Evolutionary conservation across 169 alveolate genomes (phyloP).

Genomic region (Plasmodium cynomolgi): DNA sequence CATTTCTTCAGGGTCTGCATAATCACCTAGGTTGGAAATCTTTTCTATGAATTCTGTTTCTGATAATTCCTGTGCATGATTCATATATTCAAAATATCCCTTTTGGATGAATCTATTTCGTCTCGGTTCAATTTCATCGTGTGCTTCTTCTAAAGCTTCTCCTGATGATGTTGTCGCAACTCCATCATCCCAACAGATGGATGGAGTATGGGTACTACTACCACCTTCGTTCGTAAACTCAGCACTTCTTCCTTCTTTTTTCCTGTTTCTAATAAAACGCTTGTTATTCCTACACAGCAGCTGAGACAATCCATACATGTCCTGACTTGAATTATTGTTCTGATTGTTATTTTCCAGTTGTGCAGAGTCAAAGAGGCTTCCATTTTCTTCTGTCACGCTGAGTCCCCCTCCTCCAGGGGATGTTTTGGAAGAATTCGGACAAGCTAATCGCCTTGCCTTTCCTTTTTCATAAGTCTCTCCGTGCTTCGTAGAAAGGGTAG

Average conservation of each 20-base stretch:
- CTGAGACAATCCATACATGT: neutral
- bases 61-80: neutral
- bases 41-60: neutral
- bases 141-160: neutral
- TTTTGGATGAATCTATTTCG: neutral
- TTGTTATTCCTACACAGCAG: neutral
- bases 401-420: neutral
- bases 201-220: neutral
- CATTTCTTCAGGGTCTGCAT: slow-evolving; percentile 9
- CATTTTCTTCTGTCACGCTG: neutral
- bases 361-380: neutral
- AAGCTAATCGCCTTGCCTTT: neutral
- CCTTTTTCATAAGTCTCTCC: neutral
- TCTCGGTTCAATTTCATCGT: neutral
- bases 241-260: neutral
- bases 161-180: neutral
- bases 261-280: neutral
- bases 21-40: slow-evolving; percentile 1
- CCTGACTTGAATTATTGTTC: neutral
- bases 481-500: neutral
- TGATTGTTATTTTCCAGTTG: neutral
- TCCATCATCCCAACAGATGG: neutral
- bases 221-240: neutral
- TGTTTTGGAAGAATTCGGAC: no score
- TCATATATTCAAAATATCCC: neutral